Base-by-base conservation (phyloP, 495 filamentous ascomycete genomes). In the Margaritispora aquatica region DNA sequence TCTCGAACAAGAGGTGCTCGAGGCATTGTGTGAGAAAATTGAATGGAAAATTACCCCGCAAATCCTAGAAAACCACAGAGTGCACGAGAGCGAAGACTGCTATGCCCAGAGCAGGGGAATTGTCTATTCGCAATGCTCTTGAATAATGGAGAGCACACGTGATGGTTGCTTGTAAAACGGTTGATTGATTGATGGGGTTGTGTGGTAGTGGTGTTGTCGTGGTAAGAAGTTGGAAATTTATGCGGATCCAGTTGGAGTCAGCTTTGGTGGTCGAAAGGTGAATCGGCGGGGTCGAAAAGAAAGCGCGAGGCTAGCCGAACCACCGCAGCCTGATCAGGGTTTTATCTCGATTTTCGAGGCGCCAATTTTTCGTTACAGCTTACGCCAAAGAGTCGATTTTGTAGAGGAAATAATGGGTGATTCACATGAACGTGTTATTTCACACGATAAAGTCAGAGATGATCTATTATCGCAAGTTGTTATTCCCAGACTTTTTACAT, bases 51-150 rank as follows among this genome's bases (percentile, higher is more conserved):
- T 19, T 44, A 56, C 38, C 38, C 38, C 38, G 11, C 38, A 15
- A 64, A 57, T 57, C 61, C 61, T 31, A 57, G 41, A 54, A 51
- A 26, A 22, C 4, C n/a, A 15, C 3, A 22, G n/a, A n/a, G n/a
- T n/a, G n/a, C n/a, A n/a, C n/a, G n/a, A n/a, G n/a, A n/a, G n/a
- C n/a, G n/a, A n/a, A n/a, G n/a, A n/a, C n/a, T n/a, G n/a, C n/a
- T n/a, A n/a, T n/a, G n/a, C n/a, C n/a, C n/a, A n/a, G n/a, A n/a
- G n/a, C n/a, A n/a, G n/a, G n/a, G n/a, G n/a, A n/a, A n/a, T n/a
- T n/a, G n/a, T 10, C 4, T 44, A 44, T 44, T 44, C 38, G 17
- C 38, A 17, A 44, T 44, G 38, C 38, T n/a, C 15, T 7, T n/a
- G 38, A 44, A 15, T 15, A 15, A 44, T 8, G 38, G 38, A n/a